Evolutionary conservation across 2,329 filamentous ascomycete species (phyloP).

Genomic region (Scedosporium boydii): DNA sequence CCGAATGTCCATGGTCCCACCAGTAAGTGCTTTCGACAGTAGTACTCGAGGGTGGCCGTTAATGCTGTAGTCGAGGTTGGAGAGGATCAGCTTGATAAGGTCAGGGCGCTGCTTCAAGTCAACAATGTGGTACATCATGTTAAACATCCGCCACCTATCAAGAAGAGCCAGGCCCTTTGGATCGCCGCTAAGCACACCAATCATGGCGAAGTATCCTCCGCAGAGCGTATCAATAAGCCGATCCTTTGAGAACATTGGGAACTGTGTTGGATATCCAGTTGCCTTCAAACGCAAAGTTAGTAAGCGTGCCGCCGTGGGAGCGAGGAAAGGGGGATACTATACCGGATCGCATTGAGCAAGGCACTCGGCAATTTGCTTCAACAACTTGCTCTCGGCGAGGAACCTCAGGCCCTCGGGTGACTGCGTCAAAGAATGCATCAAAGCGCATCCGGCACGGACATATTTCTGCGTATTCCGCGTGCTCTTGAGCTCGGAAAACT

Average conservation of each 20-base stretch:
- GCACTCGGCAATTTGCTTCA: conserved; percentile 91
- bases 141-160: conserved; percentile 95
- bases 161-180: conserved; percentile 77
- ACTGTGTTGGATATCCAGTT: conserved; percentile 67
- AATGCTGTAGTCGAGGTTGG: conserved; percentile 85
- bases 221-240: conserved; percentile 80
- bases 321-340: conserved; percentile 18
- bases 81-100: conserved; percentile 77
- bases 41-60: conserved; percentile 86
- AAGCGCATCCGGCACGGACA: conserved; percentile 76
- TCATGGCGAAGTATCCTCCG: conserved; percentile 86
- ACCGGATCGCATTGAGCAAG: conserved; percentile 89
- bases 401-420: conserved; percentile 78
- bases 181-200: conserved; percentile 80
- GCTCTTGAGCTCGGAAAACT: conserved; percentile 83
- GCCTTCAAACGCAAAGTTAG: conserved; percentile 33
- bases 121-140: conserved; percentile 99
- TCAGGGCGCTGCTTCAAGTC: conserved; percentile 87
- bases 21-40: conserved; percentile 86
- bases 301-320: too few relatives aligned
- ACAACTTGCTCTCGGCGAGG: conserved; percentile 80
- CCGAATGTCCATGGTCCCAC: conserved; percentile 81
- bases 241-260: conserved; percentile 80
- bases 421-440: conserved; percentile 80
- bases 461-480: conserved; percentile 93